These are phyloP conservation scores for Fraxinus platypoda DNA, from an alignment of 305 asterid species.

Conservation along the genomic window DNA sequence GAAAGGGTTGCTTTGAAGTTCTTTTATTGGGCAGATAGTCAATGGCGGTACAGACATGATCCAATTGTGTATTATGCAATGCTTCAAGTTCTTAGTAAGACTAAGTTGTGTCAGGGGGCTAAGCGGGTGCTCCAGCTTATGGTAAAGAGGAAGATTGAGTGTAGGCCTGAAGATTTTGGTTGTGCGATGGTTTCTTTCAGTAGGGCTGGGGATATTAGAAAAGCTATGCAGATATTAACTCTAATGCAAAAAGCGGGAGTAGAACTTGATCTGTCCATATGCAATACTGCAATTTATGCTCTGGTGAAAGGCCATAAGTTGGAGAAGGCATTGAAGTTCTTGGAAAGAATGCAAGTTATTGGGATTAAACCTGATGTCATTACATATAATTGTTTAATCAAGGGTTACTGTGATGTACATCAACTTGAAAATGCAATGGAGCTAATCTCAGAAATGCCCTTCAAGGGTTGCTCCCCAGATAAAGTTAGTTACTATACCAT, in stretches of 20 bases:
- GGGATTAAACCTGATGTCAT: slow-evolving; percentile 68
- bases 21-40: slow-evolving; percentile 91
- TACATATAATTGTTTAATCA: slow-evolving; percentile 77
- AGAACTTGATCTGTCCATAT: slow-evolving; percentile 59
- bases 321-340: slow-evolving; percentile 73
- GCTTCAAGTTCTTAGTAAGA: slow-evolving; percentile 76
- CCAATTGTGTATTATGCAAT: slow-evolving; percentile 65
- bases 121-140: slow-evolving; percentile 75
- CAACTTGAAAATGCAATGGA: slow-evolving; percentile 56
- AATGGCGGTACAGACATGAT: slow-evolving; percentile 83
- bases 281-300: slow-evolving; percentile 77
- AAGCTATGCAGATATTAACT: slow-evolving; percentile 74
- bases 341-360: slow-evolving; percentile 68
- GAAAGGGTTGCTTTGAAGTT: slow-evolving; percentile 77
- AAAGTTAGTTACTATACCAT: slow-evolving; percentile 73
- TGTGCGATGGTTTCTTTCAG: slow-evolving; percentile 90
- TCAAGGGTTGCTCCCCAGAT: slow-evolving; percentile 70
- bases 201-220: slow-evolving; percentile 80
- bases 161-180: slow-evolving; percentile 71
- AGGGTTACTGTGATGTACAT: slow-evolving; percentile 76
- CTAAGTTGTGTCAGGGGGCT: slow-evolving; percentile 91
- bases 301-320: slow-evolving; percentile 72
- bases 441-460: slow-evolving; percentile 70
- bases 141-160: slow-evolving; percentile 56
- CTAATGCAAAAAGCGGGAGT: slow-evolving; percentile 74